Percentiles rank a stretch among this genome's conserved stretches.
These are phyloP conservation scores for Calonectria pseudoturangicola DNA, from an alignment of 2,329 filamentous ascomycete genomes.

Conservation along the genomic window DNA sequence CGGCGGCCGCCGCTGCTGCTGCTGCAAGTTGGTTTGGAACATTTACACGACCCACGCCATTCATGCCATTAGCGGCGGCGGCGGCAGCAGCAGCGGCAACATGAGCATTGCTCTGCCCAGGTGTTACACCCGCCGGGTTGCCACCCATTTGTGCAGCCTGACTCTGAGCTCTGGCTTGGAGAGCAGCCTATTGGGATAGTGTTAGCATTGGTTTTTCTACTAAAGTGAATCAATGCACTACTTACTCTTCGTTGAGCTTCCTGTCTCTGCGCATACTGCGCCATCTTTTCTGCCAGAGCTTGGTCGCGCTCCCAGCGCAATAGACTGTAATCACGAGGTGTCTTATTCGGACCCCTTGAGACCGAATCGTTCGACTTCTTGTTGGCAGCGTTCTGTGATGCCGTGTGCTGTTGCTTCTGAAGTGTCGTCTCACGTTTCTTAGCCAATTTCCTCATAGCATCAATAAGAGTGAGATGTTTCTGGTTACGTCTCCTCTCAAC, in stretches of 20 bases:
- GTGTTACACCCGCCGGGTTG: slow-evolving; percentile 61
- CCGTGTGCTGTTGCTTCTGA: slow-evolving; percentile 93
- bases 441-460: slow-evolving; percentile 95
- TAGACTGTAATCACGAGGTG: slow-evolving; percentile 92
- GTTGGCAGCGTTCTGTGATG: slow-evolving; percentile 83
- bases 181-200: slow-evolving; percentile 59
- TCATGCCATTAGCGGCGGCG: slow-evolving; percentile 54
- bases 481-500: slow-evolving; percentile 92
- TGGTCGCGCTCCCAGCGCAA: slow-evolving; percentile 92
- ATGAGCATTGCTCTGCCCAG: slow-evolving; percentile 55
- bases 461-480: slow-evolving; percentile 90
- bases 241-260: slow-evolving; percentile 75
- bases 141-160: slow-evolving; percentile 67
- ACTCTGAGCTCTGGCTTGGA: slow-evolving; percentile 68
- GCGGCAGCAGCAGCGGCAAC: slow-evolving; percentile 51
- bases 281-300: slow-evolving; percentile 76
- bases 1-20: slow-evolving; percentile 57
- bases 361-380: slow-evolving; percentile 85
- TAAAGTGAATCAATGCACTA: slow-evolving; percentile 52
- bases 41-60: slow-evolving; percentile 61
- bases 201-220: slow-evolving; percentile 52
- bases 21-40: slow-evolving; percentile 68
- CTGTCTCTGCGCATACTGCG: slow-evolving; percentile 75
- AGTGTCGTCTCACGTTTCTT: slow-evolving; percentile 92
- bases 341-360: slow-evolving; percentile 76